Base-by-base conservation (phyloP, 805 yeast species). In the Teunomyces barrocoloradensis region DNA sequence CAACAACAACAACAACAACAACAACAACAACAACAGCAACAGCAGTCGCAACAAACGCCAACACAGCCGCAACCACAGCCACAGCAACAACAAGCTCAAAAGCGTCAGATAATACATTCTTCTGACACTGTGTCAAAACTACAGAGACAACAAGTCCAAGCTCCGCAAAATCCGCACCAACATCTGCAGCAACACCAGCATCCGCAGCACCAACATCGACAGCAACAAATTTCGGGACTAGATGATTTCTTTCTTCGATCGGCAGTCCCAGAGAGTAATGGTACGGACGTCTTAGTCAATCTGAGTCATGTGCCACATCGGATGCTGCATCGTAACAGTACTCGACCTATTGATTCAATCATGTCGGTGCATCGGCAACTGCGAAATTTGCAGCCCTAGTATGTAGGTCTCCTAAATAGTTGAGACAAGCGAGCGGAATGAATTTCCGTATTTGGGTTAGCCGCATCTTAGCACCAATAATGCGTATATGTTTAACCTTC, bases 181-280 rank as follows among this genome's bases (percentile, higher is more conserved):
- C 40, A 37, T 35, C 44, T 18, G 29, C 43, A 29, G 10, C 27
- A 23, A 23, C 7, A 23, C 27, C 27, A 25, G 6, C 45, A 29
- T 33, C 45, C 35, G 10, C 48, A 43, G 17, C 43, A 39, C 4
- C 47, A 40, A 9, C 50, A 36, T 21, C 18, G 11, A 28, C 35
- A 44, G 6, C 34, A 25, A 25, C 37, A 20, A 23, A 27, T 47
- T 11, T 39, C 53, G 3, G 44, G 49, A 12, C 49, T 52, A 5
- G 55, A 52, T 25, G 55, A 52, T 9, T 48, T 52, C 40, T 52
- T 52, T 30, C 42, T 52, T 12, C 27, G 55, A 3, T 42, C 46
- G 2, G 39, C 47, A 4, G 43, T 29, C 3, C 43, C 33, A 11
- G 44, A 42, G 12, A 35, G 27, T 3, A 41, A 18, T 15, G 25